A percentile compares a stretch with the other conserved stretches of the same genome.
phyloP scores from a whole-genome alignment of 2,329 filamentous ascomycete species.

The Xylaria sp. region DNA sequence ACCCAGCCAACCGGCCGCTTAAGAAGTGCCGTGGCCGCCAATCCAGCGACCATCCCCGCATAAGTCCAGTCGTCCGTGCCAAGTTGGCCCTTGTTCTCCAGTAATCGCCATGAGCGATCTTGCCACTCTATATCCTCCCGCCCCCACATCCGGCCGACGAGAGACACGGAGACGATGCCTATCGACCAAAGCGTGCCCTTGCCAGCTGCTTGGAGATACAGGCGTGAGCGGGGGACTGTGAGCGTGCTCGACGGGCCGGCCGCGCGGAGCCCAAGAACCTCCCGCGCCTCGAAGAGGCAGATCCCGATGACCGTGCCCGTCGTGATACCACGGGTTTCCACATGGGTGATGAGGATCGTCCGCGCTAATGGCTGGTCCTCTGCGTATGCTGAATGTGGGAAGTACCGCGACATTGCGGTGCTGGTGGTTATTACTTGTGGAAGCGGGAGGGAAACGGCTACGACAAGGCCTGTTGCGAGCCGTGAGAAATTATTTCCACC shows the following conservation, averaged over 20 bases:
- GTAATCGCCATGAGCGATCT: conserved; percentile 65
- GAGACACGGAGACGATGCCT: conserved; percentile 50
- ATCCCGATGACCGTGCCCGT: conserved; percentile 57
- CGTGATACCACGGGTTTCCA: conserved; percentile 61
- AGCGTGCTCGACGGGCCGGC: conserved; percentile 18
- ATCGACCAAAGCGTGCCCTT: conserved; percentile 53
- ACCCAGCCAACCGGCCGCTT: conserved; percentile 44
- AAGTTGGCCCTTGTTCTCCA: conserved; percentile 62
- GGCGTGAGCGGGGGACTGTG: conserved; percentile 37
- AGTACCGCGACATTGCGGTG: conserved; percentile 57
- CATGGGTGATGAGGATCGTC: conserved; percentile 64
- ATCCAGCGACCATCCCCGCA: conserved; percentile 46
- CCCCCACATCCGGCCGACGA: conserved; percentile 58
- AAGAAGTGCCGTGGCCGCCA: conserved; percentile 39
- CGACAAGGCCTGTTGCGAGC: neutral
- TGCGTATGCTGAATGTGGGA: conserved; percentile 61
- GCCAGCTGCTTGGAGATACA: conserved; percentile 53
- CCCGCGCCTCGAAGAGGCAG: conserved; percentile 44
- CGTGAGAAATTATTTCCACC: neutral
- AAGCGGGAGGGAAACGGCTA: neutral
- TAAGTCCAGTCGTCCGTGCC: conserved; percentile 62
- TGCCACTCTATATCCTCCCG: conserved; percentile 66
- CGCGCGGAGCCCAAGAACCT: conserved; percentile 27
- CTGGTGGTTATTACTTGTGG: neutral
- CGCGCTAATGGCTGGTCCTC: conserved; percentile 65